Percentiles rank a stretch among this genome's conserved stretches.
Conservation (phyloP, 2,329 filamentous ascomycete species). For the Chrysosporium queenslandicum region DNA sequence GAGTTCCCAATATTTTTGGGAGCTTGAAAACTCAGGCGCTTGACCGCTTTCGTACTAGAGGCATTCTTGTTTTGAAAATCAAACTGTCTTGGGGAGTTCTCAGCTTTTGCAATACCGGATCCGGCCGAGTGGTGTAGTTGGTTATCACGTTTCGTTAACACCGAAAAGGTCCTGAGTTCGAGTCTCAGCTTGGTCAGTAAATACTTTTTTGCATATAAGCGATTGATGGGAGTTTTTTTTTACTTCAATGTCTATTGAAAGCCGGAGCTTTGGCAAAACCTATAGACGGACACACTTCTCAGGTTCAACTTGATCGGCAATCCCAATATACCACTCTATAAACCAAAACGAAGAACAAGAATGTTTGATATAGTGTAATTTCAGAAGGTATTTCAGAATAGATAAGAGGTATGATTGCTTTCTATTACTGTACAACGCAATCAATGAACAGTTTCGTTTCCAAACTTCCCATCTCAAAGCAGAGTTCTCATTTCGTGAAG, state of each 20-base stretch:
- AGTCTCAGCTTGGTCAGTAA: slow-evolving; percentile 16
- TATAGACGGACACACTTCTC: too few species aligned
- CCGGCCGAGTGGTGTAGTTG: slow-evolving; percentile 16
- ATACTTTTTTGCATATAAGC: not conserved
- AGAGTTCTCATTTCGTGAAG: not conserved
- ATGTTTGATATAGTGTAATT: not conserved
- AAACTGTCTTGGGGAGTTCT: not conserved
- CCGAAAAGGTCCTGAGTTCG: slow-evolving; percentile 18
- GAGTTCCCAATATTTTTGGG: slow-evolving; percentile 2
- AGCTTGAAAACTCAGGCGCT: slow-evolving; percentile 5
- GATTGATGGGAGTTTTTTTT: not conserved
- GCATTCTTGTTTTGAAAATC: not conserved
- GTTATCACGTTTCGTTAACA: slow-evolving; percentile 16
- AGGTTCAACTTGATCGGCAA: too few species aligned
- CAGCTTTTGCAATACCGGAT: not conserved
- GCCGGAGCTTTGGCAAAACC: too few species aligned
- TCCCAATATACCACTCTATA: too few species aligned
- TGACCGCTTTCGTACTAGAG: not conserved
- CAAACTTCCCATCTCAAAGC: not conserved
- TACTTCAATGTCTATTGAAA: too few species aligned
- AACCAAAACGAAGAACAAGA: too few species aligned
- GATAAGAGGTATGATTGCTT: slow-evolving; percentile 24
- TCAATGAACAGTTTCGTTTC: slow-evolving; percentile 13
- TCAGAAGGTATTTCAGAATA: not conserved
- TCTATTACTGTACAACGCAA: slow-evolving; percentile 37